phyloP scores from a whole-genome alignment of 176 grass and related monocot genomes.

The Avena eriantha region DNA sequence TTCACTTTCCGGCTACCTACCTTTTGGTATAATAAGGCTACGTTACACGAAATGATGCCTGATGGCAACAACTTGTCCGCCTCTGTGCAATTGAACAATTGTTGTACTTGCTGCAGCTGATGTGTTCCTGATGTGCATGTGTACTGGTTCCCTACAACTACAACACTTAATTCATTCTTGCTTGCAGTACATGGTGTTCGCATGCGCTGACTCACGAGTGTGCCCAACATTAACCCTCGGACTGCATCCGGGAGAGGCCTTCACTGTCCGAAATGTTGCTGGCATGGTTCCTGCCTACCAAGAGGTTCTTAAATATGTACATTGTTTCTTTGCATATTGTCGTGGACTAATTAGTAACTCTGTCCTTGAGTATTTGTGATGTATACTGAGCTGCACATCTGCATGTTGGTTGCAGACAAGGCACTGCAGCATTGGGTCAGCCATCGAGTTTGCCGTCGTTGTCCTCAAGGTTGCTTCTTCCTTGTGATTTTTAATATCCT shows the following conservation, averaged over 20 bases:
- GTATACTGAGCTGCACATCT: conserved; percentile 29
- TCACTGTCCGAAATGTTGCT: conserved; percentile 74
- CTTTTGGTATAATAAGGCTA: not conserved
- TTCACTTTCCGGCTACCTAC: not conserved
- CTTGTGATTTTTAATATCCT: not conserved
- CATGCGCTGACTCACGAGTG: conserved; percentile 75
- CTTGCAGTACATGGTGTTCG: conserved; percentile 89
- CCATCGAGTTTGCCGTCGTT: conserved; percentile 72
- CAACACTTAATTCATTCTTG: conserved; percentile 24
- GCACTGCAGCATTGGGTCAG: conserved; percentile 50
- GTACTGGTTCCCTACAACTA: not conserved
- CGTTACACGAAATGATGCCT: not conserved
- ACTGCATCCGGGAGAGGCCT: conserved; percentile 82
- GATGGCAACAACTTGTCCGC: not conserved
- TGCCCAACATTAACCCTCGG: conserved; percentile 78
- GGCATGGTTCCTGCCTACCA: conserved; percentile 57
- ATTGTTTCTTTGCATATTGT: conserved; percentile 27
- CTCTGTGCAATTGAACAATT: not conserved
- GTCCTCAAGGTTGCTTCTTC: conserved; percentile 68
- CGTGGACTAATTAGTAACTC: conserved; percentile 13
- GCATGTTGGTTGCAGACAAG: conserved; percentile 47
- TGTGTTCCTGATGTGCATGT: not conserved
- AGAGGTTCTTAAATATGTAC: not conserved
- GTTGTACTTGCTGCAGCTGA: not conserved
- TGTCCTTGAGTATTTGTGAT: conserved; percentile 6